These are phyloP conservation scores for Gypsophila paniculata DNA, from an alignment of 179 eudicot genomes.

Conservation along the genomic window DNA sequence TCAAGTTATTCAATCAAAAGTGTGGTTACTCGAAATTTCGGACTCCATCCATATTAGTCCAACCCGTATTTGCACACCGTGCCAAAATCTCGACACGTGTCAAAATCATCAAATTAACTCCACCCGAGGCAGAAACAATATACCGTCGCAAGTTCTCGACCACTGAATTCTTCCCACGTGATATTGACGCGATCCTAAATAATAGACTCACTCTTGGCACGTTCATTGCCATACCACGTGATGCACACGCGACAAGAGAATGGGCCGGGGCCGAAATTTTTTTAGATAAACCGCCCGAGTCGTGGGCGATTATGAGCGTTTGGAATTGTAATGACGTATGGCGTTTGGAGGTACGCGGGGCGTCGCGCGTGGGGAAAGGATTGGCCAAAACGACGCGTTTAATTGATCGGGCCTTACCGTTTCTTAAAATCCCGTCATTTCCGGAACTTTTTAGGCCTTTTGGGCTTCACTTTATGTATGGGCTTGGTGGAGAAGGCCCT, in stretches of 20 bases:
- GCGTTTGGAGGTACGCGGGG: conserved; percentile 69
- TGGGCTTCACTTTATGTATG: conserved; percentile 85
- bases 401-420: conserved; percentile 76
- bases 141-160: conserved; percentile 71
- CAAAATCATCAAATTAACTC: conserved; percentile 42
- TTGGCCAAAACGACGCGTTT: conserved; percentile 53
- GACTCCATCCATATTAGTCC: conserved; percentile 75
- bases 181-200: conserved; percentile 62
- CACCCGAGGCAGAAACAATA: conserved; percentile 59
- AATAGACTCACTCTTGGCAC: conserved; percentile 69
- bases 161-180: conserved; percentile 85
- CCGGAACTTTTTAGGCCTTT: conserved; percentile 80
- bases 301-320: conserved; percentile 86
- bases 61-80: conserved; percentile 82
- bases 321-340: conserved; percentile 79
- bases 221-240: conserved; percentile 59
- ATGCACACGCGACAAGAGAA: conserved; percentile 12
- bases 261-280: conserved; percentile 58
- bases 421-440: conserved; percentile 68
- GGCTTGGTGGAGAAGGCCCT: conserved; percentile 89
- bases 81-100: conserved; percentile 34
- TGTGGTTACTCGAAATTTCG: conserved; percentile 81
- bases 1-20: conserved; percentile 62
- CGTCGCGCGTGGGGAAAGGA: conserved; percentile 51
- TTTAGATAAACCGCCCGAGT: conserved; percentile 50